Evolutionary conservation across 192 early-diverging fungal species (phyloP).

Genomic region (Rhizoclosmatium globosum): DNA sequence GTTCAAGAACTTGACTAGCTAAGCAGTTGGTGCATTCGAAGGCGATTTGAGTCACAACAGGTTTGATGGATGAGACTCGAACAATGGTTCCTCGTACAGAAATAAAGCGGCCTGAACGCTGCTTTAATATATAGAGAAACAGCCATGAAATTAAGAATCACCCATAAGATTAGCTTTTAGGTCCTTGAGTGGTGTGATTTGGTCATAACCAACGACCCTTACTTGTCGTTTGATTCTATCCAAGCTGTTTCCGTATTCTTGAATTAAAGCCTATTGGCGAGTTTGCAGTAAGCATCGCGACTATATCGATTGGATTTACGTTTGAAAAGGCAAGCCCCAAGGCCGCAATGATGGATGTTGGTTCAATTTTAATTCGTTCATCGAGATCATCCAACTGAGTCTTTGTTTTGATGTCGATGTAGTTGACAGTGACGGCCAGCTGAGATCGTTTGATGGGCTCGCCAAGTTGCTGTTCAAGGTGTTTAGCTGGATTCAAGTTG

Average conservation of each 20-base stretch:
- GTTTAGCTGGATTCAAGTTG: too few relatives aligned
- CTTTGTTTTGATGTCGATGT: background rate
- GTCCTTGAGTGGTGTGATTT: slow-evolving; percentile 70
- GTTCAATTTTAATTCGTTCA: slow-evolving; percentile 5
- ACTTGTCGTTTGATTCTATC: slow-evolving; percentile 22
- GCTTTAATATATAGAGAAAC: slow-evolving; percentile 10
- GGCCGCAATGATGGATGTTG: background rate
- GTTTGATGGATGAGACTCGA: slow-evolving; percentile 77
- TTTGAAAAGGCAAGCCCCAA: slow-evolving; percentile 16
- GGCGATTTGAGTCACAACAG: slow-evolving; percentile 67
- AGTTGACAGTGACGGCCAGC: background rate
- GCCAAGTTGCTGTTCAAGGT: too few relatives aligned
- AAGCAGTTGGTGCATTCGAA: slow-evolving; percentile 72
- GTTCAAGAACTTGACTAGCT: slow-evolving; percentile 60
- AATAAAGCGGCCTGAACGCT: slow-evolving; percentile 73
- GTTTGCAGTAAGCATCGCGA: too few relatives aligned
- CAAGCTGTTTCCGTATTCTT: slow-evolving; percentile 1
- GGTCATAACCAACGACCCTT: slow-evolving; percentile 58
- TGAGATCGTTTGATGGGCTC: background rate
- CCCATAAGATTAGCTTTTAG: slow-evolving; percentile 79
- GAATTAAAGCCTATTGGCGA: slow-evolving; percentile 8
- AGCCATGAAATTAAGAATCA: slow-evolving; percentile 40
- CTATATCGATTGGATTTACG: background rate
- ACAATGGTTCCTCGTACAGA: slow-evolving; percentile 81
- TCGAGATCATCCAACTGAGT: background rate